Base-by-base conservation (phyloP, 345 rosid genomes). In the Chamaenerion angustifolium region DNA sequence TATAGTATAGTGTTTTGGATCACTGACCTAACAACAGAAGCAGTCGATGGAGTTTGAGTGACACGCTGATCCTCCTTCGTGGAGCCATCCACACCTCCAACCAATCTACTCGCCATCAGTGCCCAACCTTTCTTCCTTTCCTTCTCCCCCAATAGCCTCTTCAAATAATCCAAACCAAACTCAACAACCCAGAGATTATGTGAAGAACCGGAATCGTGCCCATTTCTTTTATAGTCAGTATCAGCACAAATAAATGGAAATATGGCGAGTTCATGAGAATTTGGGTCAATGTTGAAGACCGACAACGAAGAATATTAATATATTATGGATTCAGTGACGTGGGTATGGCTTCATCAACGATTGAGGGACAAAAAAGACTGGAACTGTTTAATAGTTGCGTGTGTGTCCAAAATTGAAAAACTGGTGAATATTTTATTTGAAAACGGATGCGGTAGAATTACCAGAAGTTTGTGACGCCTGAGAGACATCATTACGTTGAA, bases 21-120 rank as follows among this genome's bases (percentile, higher is more conserved):
- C 15, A 31, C 51, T 75, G 42, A 92, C 98, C 96, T 84, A 60
- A 96, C 90, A 64, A 84, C 80, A 15, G 90, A 80, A 67, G 71
- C 56, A 51, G 93, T 71, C 98, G 95, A 88, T 19, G 99, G 99
- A 10, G 99, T 92, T 19, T 96, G 99, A 10, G 99, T 92, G 49
- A 82, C 56, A 46, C 77, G 78, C 75, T 87, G 98, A 56, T 87
- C 95, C 85, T 75, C 74, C 8, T 31, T 31, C 8, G 83, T 72
- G 76, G 96, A 87, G 54, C 51, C 21, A 72, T 87, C 43, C 17
- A 43, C 64, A 17, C 52, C 64, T 1, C 46, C 65, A 4, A 42
- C 17, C 42, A 50, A 50, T 21, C 43, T 31, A 31, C 54, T 50
- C 42, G 11, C 54, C 54, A 50, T 50, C 42, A 50, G 8, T 31